Evolutionary conservation across 2,329 filamentous ascomycete genomes (phyloP), one percentile per base, ranked within the genome.

Genomic region (Celoporthe dispersa): DNA sequence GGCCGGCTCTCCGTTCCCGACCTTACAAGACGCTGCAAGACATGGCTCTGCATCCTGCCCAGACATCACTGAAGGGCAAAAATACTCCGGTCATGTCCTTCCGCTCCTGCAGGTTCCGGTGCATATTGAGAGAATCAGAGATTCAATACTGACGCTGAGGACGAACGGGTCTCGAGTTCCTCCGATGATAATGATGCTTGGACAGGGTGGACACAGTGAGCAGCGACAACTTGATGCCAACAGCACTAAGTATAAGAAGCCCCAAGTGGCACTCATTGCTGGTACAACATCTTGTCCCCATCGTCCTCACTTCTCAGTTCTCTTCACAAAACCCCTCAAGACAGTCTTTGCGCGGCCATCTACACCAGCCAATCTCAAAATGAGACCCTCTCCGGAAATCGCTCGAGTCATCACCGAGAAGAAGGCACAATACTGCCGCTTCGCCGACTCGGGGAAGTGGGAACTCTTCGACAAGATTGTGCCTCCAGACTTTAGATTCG

Each of bases 381-480:
- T 41, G 31, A 55, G 67, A 12, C 53, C 28, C 64, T 69, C 75
- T 4, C 73, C 75, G 2, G 73, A 77, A 25, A 71, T 75, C 6
- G 73, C 73, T 28, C 64, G 73, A 64, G 73, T 73, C 9, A 78
- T 78, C 69, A 72, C 71, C 25, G 71, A 69, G 57, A 75, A 78
- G 70, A 78, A 77, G 68, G 71, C 74, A 12, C 74, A 74, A 14
- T 77, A 78, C 63, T 73, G 67, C 37, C 73, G 74, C 63, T 76
- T 75, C 66, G 73, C 74, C 63, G 76, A 78, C 70, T 75, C 73
- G 1, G 76, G 74, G 51, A 73, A 76, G 41, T 75, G 73, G 73
- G 70, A 76, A 44, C 72, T 71, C 19, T 75, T 74, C 44, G 75
- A 69, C 3, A 75, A 75, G 22, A 69, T 78, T 22, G 72, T 73